These are phyloP conservation scores for Sclerotinia spermophila DNA, from an alignment of 2,329 filamentous ascomycete species.

Conservation along the genomic window DNA sequence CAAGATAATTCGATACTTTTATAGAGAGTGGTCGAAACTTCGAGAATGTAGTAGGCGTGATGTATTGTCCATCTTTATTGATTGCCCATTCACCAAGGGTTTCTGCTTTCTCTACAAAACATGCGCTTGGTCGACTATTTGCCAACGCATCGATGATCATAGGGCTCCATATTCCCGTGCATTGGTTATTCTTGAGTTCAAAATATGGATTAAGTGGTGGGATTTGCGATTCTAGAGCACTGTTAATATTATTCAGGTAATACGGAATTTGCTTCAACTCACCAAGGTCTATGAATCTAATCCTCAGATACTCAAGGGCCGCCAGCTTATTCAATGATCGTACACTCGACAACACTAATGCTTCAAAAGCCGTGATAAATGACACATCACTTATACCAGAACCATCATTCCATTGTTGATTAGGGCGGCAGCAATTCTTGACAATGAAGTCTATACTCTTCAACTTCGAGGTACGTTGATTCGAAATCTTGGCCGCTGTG, in stretches of 20 bases:
- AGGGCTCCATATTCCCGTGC: conserved; percentile 70
- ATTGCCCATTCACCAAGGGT: conserved; percentile 58
- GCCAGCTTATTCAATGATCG: conserved; percentile 56
- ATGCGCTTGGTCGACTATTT: conserved; percentile 53
- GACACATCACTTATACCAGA: conserved; percentile 68
- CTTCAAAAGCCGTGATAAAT: conserved; percentile 70
- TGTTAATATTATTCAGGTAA: conserved; percentile 11
- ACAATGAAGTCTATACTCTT: conserved; percentile 68
- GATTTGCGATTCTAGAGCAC: conserved; percentile 59
- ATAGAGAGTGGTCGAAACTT: conserved; percentile 33
- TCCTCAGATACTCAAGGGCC: conserved; percentile 61
- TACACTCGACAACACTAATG: conserved; percentile 61
- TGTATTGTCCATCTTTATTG: conserved; percentile 52
- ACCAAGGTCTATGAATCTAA: conserved; percentile 73
- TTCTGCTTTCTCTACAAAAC: conserved; percentile 61
- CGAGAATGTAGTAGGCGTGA: conserved; percentile 28
- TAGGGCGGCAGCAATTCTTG: conserved; percentile 65
- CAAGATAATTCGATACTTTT: conserved; percentile 33
- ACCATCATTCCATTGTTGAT: conserved; percentile 53
- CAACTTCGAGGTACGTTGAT: conserved; percentile 47
- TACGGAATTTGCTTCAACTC: conserved; percentile 23
- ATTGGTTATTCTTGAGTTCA: conserved; percentile 55
- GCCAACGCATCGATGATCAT: conserved; percentile 59
- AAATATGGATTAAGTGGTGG: conserved; percentile 73
- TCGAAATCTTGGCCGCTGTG: conserved; percentile 48